These are phyloP conservation scores for Wickerhamomyces chaumierensis DNA, from an alignment of 805 yeast genomes.

Conservation along the genomic window DNA sequence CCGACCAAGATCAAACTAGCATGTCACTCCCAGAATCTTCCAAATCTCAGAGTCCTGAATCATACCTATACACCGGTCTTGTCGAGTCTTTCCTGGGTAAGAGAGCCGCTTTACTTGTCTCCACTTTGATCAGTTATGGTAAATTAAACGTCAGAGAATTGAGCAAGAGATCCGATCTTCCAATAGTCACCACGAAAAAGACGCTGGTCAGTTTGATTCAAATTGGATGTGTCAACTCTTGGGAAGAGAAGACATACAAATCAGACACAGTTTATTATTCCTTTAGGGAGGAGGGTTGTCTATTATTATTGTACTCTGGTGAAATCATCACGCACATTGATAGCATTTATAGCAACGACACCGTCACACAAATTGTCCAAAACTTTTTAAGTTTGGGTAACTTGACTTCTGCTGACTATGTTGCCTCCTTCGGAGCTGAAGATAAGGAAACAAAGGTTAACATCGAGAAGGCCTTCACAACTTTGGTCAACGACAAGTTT, in stretches of 20 bases:
- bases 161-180: constrained; percentile 32
- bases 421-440: constrained; percentile 17
- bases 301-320: constrained; percentile 63
- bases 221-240: constrained; percentile 59
- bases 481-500: constrained; percentile 37
- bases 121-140: constrained; percentile 56
- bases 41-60: constrained; percentile 48
- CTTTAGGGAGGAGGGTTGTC: constrained; percentile 53
- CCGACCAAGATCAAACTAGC: not conserved
- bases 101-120: constrained; percentile 52
- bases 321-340: constrained; percentile 51
- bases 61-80: constrained; percentile 45
- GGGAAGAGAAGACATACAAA: constrained; percentile 31
- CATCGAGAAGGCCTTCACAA: constrained; percentile 28
- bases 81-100: constrained; percentile 56
- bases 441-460: constrained; percentile 18
- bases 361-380: constrained; percentile 49
- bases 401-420: constrained; percentile 43
- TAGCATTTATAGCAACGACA: constrained; percentile 27
- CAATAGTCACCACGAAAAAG: constrained; percentile 42
- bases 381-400: constrained; percentile 64
- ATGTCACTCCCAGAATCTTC: constrained; percentile 14
- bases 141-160: constrained; percentile 50
- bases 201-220: constrained; percentile 71
- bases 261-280: constrained; percentile 35